phyloP scores from a whole-genome alignment of 495 filamentous ascomycete species.

The Gamarada debralockiae region DNA sequence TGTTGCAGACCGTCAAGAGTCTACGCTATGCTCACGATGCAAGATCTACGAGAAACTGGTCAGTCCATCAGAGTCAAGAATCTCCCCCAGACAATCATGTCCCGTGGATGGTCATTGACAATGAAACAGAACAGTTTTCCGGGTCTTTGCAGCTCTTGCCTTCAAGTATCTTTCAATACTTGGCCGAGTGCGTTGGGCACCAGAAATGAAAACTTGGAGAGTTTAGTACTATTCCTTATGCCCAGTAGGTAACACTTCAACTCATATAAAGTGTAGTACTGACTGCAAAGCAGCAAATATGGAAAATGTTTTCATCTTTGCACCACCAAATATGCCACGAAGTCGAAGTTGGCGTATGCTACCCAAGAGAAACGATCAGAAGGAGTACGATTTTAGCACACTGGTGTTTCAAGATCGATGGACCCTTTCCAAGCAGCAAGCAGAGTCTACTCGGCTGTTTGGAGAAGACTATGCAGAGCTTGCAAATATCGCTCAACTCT shows the following conservation, averaged over 20 bases:
- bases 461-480: not conserved
- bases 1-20: not conserved
- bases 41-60: not conserved
- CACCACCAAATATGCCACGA: not conserved
- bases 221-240: conserved; percentile 1
- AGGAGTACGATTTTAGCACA: not conserved
- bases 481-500: not conserved
- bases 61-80: not conserved
- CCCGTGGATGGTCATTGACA: not conserved
- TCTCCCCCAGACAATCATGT: no score
- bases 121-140: not conserved
- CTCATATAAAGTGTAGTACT: not conserved
- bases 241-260: not conserved
- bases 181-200: not conserved
- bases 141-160: not conserved
- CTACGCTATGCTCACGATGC: not conserved
- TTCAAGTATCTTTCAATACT: conserved; percentile 1
- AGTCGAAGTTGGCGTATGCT: not conserved
- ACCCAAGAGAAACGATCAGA: not conserved
- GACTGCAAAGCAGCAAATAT: not conserved
- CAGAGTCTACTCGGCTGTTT: not conserved
- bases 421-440: not conserved
- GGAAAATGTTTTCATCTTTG: not conserved
- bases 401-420: not conserved
- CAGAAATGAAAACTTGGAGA: not conserved